These are phyloP conservation scores for Gossypium gossypioides DNA, from an alignment of 441 rosid genomes.

Conservation along the genomic window DNA sequence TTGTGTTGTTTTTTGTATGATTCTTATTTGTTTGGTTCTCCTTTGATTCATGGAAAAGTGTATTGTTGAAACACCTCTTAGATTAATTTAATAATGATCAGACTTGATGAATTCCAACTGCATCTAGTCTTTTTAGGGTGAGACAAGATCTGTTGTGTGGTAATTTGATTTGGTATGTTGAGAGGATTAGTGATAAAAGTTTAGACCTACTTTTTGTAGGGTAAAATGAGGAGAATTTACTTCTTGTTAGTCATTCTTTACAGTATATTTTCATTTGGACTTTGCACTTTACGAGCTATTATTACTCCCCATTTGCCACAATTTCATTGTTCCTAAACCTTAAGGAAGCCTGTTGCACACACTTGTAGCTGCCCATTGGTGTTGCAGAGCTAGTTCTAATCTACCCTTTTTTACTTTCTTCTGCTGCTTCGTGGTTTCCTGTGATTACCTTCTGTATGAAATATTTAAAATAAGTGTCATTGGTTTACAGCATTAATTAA, in stretches of 20 bases:
- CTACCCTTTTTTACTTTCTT: not conserved
- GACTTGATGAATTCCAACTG: not conserved
- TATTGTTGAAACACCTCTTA: not conserved
- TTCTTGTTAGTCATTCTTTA: not conserved
- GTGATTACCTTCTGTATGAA: not conserved
- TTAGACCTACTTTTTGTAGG: not conserved
- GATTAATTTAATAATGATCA: not conserved
- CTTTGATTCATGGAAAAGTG: not conserved
- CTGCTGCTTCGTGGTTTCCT: not conserved
- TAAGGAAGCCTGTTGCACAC: not conserved
- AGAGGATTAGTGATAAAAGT: not conserved
- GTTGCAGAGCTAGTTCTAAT: not conserved
- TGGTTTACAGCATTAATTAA: not conserved
- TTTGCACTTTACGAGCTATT: not conserved
- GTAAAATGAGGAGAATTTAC: not conserved
- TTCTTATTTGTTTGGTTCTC: not conserved
- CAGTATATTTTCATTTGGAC: not conserved
- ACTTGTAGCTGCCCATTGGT: conserved; percentile 3
- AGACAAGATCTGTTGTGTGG: not conserved
- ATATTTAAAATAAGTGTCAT: not conserved
- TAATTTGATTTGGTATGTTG: not conserved
- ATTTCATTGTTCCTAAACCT: not conserved
- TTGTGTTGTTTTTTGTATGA: not conserved
- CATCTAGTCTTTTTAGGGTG: not conserved
- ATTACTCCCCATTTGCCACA: not conserved